Conservation (phyloP, 75 land plant species). For the Pinus taeda region DNA sequence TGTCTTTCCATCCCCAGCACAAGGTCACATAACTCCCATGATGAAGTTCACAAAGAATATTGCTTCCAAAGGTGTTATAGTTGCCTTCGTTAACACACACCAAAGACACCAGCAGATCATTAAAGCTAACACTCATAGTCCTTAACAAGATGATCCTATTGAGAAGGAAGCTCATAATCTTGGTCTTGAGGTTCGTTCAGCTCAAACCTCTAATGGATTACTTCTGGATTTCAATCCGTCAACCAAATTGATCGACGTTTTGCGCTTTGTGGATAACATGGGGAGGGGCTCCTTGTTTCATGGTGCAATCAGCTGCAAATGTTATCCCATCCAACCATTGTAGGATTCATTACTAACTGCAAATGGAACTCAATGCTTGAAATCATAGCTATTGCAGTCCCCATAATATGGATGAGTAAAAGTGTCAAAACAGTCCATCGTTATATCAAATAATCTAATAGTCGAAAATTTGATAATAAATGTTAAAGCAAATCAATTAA, state of each 20-base stretch:
- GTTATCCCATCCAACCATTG: conserved; percentile 6
- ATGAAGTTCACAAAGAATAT: not conserved
- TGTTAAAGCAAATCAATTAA: too few species aligned
- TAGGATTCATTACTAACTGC: conserved; percentile 8
- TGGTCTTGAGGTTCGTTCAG: not conserved
- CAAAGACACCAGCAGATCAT: not conserved
- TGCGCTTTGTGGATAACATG: conserved; percentile 1
- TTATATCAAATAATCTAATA: too few species aligned
- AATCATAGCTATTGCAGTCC: not conserved
- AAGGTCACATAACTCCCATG: conserved; percentile 16
- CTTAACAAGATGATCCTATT: too few species aligned
- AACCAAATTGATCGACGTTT: not conserved
- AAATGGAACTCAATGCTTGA: conserved; percentile 11
- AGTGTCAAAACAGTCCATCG: too few species aligned
- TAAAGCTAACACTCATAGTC: too few species aligned
- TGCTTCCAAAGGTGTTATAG: not conserved
- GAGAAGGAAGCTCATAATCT: too few species aligned
- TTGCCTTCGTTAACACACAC: too few species aligned
- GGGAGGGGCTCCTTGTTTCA: not conserved
- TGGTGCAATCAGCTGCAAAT: not conserved
- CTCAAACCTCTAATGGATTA: conserved; percentile 2
- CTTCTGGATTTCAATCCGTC: not conserved
- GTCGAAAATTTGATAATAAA: too few species aligned
- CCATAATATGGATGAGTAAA: conserved; percentile 3
- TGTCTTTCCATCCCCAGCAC: conserved; percentile 12